Evolutionary conservation across 202 grass and related monocot species (phyloP).

Genomic region (Zizania palustris): DNA sequence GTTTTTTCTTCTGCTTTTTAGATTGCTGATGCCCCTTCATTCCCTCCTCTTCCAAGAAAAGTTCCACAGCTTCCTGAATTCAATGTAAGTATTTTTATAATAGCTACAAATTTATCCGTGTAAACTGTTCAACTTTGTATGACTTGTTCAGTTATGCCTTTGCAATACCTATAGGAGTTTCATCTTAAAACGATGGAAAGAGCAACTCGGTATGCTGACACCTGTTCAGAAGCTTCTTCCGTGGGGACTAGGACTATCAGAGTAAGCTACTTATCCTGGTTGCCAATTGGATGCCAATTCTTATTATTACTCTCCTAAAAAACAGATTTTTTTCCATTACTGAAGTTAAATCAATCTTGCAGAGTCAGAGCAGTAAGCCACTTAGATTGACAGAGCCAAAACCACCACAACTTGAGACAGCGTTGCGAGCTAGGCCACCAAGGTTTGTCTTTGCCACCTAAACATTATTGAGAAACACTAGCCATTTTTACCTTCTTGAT

Average conservation of each 20-base stretch:
- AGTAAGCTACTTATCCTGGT: constrained; percentile 41
- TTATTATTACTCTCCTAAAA: not conserved
- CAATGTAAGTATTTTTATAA: constrained; percentile 52
- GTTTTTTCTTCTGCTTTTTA: constrained; percentile 37
- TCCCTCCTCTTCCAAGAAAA: constrained; percentile 71
- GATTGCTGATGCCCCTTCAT: constrained; percentile 78
- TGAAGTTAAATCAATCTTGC: constrained; percentile 47
- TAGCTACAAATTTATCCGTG: constrained; percentile 18
- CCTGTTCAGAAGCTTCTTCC: constrained; percentile 68
- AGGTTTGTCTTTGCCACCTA: constrained; percentile 59
- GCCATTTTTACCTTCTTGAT: not conserved
- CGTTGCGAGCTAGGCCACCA: constrained; percentile 69
- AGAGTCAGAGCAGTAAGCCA: constrained; percentile 60
- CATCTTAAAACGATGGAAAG: constrained; percentile 90
- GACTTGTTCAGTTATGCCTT: constrained; percentile 16
- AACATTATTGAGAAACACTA: constrained; percentile 7
- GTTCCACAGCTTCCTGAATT: constrained; percentile 61
- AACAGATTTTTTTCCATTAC: not conserved
- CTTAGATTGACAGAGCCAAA: constrained; percentile 59
- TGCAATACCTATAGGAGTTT: constrained; percentile 64
- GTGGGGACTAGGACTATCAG: constrained; percentile 47
- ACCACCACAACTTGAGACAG: constrained; percentile 80
- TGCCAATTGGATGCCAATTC: constrained; percentile 4
- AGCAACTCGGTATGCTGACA: constrained; percentile 55
- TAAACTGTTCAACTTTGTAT: not conserved